Conservation (phyloP, 1,284 basidiomycete species). For the Mycosarcoma mackinlayi region DNA sequence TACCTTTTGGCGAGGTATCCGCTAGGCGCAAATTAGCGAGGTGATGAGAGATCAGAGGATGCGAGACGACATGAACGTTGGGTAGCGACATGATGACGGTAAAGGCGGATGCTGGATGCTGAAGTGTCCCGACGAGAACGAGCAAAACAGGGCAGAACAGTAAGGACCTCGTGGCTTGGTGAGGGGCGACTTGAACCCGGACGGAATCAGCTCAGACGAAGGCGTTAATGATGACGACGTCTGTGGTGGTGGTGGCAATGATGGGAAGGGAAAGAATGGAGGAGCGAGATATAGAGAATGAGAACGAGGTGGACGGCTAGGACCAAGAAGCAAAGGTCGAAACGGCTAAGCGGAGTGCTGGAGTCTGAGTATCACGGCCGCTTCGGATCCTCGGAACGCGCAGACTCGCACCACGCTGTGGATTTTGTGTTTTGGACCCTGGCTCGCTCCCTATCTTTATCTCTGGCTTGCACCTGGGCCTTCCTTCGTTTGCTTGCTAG, state of each 20-base stretch:
- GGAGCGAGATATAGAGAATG: too few species aligned
- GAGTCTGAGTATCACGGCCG: neutral
- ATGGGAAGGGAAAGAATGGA: too few species aligned
- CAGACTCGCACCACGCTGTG: too few species aligned
- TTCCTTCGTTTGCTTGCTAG: too few species aligned
- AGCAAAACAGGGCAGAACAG: too few species aligned
- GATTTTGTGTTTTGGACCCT: neutral
- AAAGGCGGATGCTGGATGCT: neutral
- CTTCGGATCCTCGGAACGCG: conserved; percentile 41
- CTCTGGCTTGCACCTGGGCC: conserved; percentile 14
- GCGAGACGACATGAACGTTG: conserved; percentile 51
- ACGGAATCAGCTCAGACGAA: neutral
- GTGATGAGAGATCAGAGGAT: conserved; percentile 60
- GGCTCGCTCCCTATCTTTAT: neutral
- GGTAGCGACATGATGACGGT: conserved; percentile 24
- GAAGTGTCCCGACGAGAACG: too few species aligned
- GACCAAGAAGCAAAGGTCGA: neutral
- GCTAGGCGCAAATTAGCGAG: conserved; percentile 55
- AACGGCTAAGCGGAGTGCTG: neutral
- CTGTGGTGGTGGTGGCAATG: neutral
- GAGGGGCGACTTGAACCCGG: too few species aligned
- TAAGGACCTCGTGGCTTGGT: neutral
- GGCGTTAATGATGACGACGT: neutral
- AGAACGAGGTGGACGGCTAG: neutral
- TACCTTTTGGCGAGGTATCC: conserved; percentile 56